Base-by-base conservation (phyloP, 192 early-diverging fungal species). In the Lobosporangium transversale region DNA sequence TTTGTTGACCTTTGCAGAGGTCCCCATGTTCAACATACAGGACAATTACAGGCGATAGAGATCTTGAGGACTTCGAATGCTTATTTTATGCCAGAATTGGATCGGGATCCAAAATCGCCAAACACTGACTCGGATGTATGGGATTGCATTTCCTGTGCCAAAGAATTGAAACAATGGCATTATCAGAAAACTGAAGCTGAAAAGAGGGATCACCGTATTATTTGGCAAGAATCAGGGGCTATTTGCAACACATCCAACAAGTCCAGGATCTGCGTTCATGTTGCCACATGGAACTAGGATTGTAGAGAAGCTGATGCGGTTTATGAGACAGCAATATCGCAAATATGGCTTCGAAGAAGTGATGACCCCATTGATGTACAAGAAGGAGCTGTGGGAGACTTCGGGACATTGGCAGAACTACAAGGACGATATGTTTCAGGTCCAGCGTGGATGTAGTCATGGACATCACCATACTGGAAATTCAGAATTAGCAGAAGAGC, bases 341-440 rank as follows among this genome's bases (percentile, higher is more conserved):
- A 79, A 84, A 31, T 92, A 85, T 58, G 94, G 93, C 0, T 96
- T 90, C 52, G 83, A 94, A 14, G 95, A 98, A 79, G 94, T 98
- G 29, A 93, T 93, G 73, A 93, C 95, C 2, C 97, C 97, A 14
- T 82, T 95, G 32, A 88, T 98, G 62, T 98, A 92, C 81, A 95
- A 95, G 75, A 94, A 94, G 73, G 88, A 89, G 58, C 74, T 98
- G 42, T 98, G 97, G 97, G 94, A 94, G 79, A 93, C 85, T 1
- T 90, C 88, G 27, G 97, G 97, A 0, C 97, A 98, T 73, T 98
- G 97, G 97, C 89, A 96, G 58, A 96, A 98, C 68, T 98, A 98
- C 71, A 88, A 85, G 69, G 94, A 94, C 17, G 94, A 97, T 66
- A 98, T 98, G 95, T 98, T 95, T 76, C 78, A 85, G 82, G 81